These are phyloP conservation scores for Lasiodiplodia citricola DNA, from an alignment of 2,329 filamentous ascomycete species.

Conservation along the genomic window DNA sequence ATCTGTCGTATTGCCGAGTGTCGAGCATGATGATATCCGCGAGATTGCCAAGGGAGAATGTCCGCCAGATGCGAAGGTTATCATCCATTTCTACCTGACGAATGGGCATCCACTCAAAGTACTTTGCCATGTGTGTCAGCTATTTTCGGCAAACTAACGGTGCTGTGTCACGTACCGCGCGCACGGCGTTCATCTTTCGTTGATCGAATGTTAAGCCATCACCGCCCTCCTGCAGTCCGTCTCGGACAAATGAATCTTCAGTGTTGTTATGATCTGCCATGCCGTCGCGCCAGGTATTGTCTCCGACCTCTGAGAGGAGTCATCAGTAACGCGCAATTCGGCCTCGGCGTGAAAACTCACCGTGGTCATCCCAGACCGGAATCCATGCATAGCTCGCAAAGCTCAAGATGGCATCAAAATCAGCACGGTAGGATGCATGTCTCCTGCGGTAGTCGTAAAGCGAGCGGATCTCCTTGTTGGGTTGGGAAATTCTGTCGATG, in stretches of 20 bases:
- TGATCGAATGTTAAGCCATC: conserved; percentile 48
- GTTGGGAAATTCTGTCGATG: conserved; percentile 39
- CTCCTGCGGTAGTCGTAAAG: conserved; percentile 53
- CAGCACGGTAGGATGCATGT: conserved; percentile 48
- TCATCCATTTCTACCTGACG: conserved; percentile 45
- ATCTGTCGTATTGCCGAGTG: conserved; percentile 50
- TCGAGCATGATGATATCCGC: conserved; percentile 52
- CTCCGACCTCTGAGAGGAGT: conserved; percentile 40
- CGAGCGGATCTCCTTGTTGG: conserved; percentile 46
- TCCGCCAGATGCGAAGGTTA: conserved; percentile 49
- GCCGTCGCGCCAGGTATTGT: conserved; percentile 51
- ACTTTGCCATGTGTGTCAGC: conserved; percentile 30
- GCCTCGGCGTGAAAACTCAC: conserved; percentile 8
- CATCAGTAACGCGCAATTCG: not conserved
- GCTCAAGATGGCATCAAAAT: conserved; percentile 47
- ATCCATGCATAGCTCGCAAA: conserved; percentile 52
- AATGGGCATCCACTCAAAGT: conserved; percentile 53
- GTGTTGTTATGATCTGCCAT: conserved; percentile 49
- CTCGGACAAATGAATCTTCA: conserved; percentile 47
- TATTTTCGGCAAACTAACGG: not conserved
- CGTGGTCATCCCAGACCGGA: conserved; percentile 46
- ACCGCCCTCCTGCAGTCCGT: conserved; percentile 32
- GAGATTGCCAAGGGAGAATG: conserved; percentile 49
- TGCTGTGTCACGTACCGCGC: conserved; percentile 34
- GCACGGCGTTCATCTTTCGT: conserved; percentile 54